Evolutionary conservation across 371 early-diverging fungal genomes (phyloP), one percentile per base, ranked within the genome.

Genomic region (Batkoa obscura): DNA sequence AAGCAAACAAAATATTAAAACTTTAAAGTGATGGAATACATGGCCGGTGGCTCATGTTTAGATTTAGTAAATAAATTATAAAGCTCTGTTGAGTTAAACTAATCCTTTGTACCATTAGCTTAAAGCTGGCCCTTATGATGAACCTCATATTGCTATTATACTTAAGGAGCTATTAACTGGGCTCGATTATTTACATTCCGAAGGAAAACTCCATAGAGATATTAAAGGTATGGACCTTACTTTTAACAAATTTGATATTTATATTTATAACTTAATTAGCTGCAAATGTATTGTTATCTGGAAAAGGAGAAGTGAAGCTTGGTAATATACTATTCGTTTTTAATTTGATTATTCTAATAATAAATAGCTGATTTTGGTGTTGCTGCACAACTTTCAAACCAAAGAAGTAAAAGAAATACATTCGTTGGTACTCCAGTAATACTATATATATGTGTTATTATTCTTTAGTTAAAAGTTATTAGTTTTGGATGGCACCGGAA

Each of bases 401-500:
- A 71, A 51, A 68, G 67, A 66, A 90, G 84, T 46, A 89, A 88
- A 67, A 88, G 88, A 65, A 90, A 89, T 64, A 99, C 98, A 10
- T 95, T 97, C 76, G 97, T 98, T 32, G 99, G 99, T 3, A 96
- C 98, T 42, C 94, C 97, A 9, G 83, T 80, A 76, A 66, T 4
- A 1, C 8, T 32, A 49, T 15, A 23, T 50, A 8, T 8, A 23
- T 36, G 9, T 42, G 30, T 42, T 1, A 31, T 10, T 36, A n/a
- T 17, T 41, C 13, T 42, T 34, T 49, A 23, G 8, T 45, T 52
- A 52, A 52, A 2, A 8, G n/a, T 52, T 52, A 33, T 2, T 62
- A 79, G 69, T 94, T 87, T 64, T 94, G 94, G 90, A 94, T 97
- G 90, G 96, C 95, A 1, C 98, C 98, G 4, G 95, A 98, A 72